phyloP scores from a whole-genome alignment of 192 early-diverging fungal species.

The Coemansia asiatica region DNA sequence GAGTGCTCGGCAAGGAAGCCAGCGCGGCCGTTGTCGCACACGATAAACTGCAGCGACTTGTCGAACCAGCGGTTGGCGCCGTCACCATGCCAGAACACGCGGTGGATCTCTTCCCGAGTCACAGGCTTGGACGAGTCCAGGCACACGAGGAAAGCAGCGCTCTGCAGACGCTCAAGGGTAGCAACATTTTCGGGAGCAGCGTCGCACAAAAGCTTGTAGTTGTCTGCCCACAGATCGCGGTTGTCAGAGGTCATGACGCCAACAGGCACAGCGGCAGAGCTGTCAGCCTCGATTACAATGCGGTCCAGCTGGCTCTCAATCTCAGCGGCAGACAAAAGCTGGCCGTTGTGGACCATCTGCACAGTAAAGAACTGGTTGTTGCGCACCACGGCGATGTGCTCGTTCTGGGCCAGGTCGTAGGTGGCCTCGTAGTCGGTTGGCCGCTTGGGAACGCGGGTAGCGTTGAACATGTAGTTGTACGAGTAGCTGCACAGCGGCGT shows the following conservation, averaged over 20 bases:
- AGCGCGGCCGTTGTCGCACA: slow-evolving; percentile 96
- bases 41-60: slow-evolving; percentile 94
- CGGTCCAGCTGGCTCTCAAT: slow-evolving; percentile 73
- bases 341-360: slow-evolving; percentile 72
- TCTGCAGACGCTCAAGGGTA: slow-evolving; percentile 80
- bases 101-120: slow-evolving; percentile 83
- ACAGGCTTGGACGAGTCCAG: slow-evolving; percentile 85
- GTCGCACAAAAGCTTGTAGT: slow-evolving; percentile 66
- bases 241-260: slow-evolving; percentile 91
- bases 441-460: slow-evolving; percentile 84
- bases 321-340: slow-evolving; percentile 80
- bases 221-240: slow-evolving; percentile 91
- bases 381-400: slow-evolving; percentile 83
- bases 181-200: slow-evolving; percentile 69
- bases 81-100: slow-evolving; percentile 94
- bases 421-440: slow-evolving; percentile 78
- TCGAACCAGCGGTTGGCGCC: slow-evolving; percentile 98
- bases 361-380: slow-evolving; percentile 89
- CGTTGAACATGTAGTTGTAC: slow-evolving; percentile 97
- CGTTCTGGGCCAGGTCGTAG: slow-evolving; percentile 72
- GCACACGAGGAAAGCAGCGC: slow-evolving; percentile 83
- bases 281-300: slow-evolving; percentile 70
- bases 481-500: slow-evolving; percentile 84
- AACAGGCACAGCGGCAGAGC: slow-evolving; percentile 67
- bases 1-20: slow-evolving; percentile 94